These are phyloP conservation scores for Amylocarpus encephaloides DNA, from an alignment of 2,329 filamentous ascomycete species.

Conservation along the genomic window DNA sequence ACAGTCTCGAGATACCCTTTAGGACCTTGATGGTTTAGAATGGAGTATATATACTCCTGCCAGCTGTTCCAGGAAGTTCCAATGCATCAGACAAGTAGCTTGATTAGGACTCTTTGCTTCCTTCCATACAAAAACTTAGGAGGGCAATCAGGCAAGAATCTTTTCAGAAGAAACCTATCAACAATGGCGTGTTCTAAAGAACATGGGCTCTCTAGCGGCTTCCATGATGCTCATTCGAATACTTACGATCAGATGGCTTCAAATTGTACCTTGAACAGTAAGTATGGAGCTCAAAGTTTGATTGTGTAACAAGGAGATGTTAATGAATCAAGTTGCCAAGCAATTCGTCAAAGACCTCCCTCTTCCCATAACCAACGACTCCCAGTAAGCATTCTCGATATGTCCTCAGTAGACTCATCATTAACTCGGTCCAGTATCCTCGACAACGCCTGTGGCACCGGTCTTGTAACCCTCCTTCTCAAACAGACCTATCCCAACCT, in stretches of 20 bases:
- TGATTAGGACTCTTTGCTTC: neutral
- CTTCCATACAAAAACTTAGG: neutral
- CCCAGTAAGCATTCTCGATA: neutral
- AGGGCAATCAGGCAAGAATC: neutral
- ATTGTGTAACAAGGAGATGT: neutral
- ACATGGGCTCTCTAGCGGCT: neutral
- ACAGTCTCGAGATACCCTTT: neutral
- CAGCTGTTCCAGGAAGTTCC: neutral
- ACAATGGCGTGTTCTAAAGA: too few relatives aligned
- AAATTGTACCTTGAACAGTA: neutral
- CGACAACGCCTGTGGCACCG: slow-evolving; percentile 90
- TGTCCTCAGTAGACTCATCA: neutral
- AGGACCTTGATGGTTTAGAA: neutral
- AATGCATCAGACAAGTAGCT: neutral
- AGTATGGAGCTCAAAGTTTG: neutral
- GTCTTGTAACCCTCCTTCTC: slow-evolving; percentile 94
- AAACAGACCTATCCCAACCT: slow-evolving; percentile 65
- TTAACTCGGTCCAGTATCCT: slow-evolving; percentile 50
- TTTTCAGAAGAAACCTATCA: neutral
- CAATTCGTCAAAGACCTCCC: neutral
- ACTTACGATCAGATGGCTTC: slow-evolving; percentile 2
- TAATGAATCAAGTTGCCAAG: neutral
- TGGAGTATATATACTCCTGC: neutral
- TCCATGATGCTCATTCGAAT: neutral
- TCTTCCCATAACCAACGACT: neutral